Evolutionary conservation across 192 early-diverging fungal genomes (phyloP).

Genomic region (Dissophora ornata): DNA sequence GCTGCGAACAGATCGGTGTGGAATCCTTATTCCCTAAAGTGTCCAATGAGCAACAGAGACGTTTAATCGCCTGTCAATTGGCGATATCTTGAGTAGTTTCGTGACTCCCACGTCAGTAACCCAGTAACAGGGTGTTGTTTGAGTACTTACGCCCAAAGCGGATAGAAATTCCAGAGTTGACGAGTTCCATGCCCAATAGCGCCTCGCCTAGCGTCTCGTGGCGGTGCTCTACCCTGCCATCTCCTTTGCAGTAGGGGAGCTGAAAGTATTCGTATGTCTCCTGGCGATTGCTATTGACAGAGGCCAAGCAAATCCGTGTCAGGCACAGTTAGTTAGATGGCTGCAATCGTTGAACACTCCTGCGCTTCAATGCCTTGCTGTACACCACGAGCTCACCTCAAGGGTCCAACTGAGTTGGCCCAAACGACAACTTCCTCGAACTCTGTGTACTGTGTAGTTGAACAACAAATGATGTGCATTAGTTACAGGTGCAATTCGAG

Average conservation of each 20-base stretch:
- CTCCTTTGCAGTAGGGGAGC: constrained; percentile 78
- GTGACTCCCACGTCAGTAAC: no score
- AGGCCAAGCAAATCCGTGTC: background rate
- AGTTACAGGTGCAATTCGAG: no score
- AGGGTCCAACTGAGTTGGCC: constrained; percentile 73
- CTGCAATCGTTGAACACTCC: no score
- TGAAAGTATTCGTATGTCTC: constrained; percentile 82
- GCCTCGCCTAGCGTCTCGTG: constrained; percentile 87
- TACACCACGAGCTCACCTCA: constrained; percentile 30
- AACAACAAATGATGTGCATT: no score
- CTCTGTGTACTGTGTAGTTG: constrained; percentile 61
- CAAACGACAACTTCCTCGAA: constrained; percentile 77
- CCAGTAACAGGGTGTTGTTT: no score
- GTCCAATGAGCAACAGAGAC: background rate
- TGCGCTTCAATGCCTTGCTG: no score
- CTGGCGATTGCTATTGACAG: constrained; percentile 66
- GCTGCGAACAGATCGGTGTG: constrained; percentile 61
- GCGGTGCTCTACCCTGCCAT: constrained; percentile 70
- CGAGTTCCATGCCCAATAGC: constrained; percentile 79
- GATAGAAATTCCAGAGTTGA: constrained; percentile 77
- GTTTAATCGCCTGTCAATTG: no score
- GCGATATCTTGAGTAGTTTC: no score
- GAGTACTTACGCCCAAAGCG: constrained; percentile 71
- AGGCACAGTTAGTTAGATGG: no score
- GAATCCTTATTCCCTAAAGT: constrained; percentile 46